Evolutionary conservation across 495 filamentous ascomycete genomes (phyloP).

Genomic region (Pyrenula massariospora): DNA sequence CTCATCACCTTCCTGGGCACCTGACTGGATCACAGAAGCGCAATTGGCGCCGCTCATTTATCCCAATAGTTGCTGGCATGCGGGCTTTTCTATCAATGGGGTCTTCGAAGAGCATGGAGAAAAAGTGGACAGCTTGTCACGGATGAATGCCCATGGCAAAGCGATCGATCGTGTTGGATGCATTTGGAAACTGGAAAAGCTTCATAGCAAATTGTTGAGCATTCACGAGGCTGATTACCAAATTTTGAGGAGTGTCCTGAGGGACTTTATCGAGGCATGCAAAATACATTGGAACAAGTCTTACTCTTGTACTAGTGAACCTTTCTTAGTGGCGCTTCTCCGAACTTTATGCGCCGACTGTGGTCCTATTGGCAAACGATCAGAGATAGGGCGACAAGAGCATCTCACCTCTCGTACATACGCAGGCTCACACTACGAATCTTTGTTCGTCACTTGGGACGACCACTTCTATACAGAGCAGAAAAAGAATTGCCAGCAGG

Average conservation of each 20-base stretch:
- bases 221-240: background rate
- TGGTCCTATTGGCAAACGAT: background rate
- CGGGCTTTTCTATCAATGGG: background rate
- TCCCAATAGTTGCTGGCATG: background rate
- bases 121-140: background rate
- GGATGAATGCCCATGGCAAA: background rate
- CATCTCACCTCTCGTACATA: background rate
- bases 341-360: background rate
- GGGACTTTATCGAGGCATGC: background rate
- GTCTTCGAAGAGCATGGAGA: background rate
- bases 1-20: background rate
- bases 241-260: background rate
- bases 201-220: background rate
- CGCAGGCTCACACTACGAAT: background rate
- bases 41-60: background rate
- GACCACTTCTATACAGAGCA: background rate
- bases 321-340: background rate
- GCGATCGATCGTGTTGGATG: background rate
- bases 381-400: background rate
- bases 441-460: background rate
- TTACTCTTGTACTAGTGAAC: background rate
- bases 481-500: background rate
- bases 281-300: background rate
- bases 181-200: background rate
- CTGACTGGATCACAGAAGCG: background rate